These are phyloP conservation scores for Didymella segeticola DNA, from an alignment of 2,329 filamentous ascomycete species.

Conservation along the genomic window DNA sequence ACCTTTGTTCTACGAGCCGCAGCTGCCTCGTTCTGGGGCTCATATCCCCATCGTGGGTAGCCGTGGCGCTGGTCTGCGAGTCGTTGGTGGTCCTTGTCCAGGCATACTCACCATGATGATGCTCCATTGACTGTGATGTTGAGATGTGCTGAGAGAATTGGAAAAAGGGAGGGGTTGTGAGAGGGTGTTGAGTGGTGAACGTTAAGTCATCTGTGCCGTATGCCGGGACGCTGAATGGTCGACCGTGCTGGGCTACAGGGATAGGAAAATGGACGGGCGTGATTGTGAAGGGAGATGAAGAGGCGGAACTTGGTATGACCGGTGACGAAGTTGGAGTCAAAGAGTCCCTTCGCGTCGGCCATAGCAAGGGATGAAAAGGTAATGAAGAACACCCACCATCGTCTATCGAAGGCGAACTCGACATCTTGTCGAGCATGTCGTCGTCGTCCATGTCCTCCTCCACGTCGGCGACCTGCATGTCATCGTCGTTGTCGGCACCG, in stretches of 20 bases:
- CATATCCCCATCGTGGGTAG: slow-evolving; percentile 6
- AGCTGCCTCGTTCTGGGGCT: slow-evolving; percentile 33
- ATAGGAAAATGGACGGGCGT: slow-evolving; percentile 55
- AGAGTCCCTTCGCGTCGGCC: slow-evolving; percentile 53
- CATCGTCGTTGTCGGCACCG: slow-evolving; percentile 55
- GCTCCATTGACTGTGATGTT: slow-evolving; percentile 48
- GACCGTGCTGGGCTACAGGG: slow-evolving; percentile 29
- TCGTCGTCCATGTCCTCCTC: slow-evolving; percentile 84
- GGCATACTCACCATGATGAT: slow-evolving; percentile 61
- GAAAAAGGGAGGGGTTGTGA: slow-evolving; percentile 44
- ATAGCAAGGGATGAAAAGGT: slow-evolving; percentile 42
- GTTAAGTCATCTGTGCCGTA: slow-evolving; percentile 29
- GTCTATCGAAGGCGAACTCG: slow-evolving; percentile 97
- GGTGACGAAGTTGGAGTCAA: slow-evolving; percentile 48
- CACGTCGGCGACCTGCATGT: slow-evolving; percentile 68
- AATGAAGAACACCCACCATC: slow-evolving; percentile 87
- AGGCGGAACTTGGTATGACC: slow-evolving; percentile 32
- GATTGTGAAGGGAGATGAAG: slow-evolving; percentile 54
- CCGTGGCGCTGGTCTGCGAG: slow-evolving; percentile 8
- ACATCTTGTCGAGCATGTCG: slow-evolving; percentile 98
- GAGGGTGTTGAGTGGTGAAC: slow-evolving; percentile 42
- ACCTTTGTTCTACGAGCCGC: slow-evolving; percentile 3
- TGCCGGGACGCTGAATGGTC: slow-evolving; percentile 36
- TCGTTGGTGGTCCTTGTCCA: slow-evolving; percentile 28
- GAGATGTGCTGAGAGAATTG: slow-evolving; percentile 31